Evolutionary conservation across 208 protist species (phyloP), one percentile per base, ranked within the genome.

Genomic region (Wallacemonas sp.): DNA sequence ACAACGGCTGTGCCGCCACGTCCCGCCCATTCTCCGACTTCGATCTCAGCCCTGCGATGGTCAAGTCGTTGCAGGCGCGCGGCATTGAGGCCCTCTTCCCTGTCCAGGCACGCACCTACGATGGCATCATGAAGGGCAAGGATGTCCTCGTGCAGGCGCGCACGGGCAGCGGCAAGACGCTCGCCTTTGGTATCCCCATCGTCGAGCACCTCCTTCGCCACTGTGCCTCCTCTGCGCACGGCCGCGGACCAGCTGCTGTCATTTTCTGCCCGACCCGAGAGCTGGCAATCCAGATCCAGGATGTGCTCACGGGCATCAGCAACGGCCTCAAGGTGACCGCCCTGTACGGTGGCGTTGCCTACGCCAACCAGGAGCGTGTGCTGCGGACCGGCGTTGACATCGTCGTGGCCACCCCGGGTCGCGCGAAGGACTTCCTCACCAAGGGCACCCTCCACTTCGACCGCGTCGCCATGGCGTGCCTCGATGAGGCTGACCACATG

Each of bases 401-500:
- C 49, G 74, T 99, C 9, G 96, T 99, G 33, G 97, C 93, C 44
- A 99, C 99, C 11, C 98, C 99, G 2, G 99, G 99, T 14, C 81
- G 98, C 43, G 88, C 99, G n/a, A 92, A 99, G 78, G 98, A 99
- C 61, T 97, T 99, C 62, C 92, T 99, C 60, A 95, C 99, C 67
- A 94, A 99, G 80, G 98, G 95, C 2, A 94, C 81, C 24, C 64
- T 86, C 11, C 94, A 94, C 75, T 92, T 99, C 69, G 84, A 92
- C 54, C 83, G 82, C 47, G 74, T 97, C 11, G 80, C 83, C 54
- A 92, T 99, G 52, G 90, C 98, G 32, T 97, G 99, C 49, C 85
- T 99, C 1, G 99, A 99, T 81, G 99, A 99, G 83, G 98, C 98
- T 5, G 98, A 99, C 74, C 83, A 98, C 55, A 98, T 99, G 79